Evolutionary conservation across 768 basidiomycete species (phyloP).

Genomic region (Leccinum disarticulatum): DNA sequence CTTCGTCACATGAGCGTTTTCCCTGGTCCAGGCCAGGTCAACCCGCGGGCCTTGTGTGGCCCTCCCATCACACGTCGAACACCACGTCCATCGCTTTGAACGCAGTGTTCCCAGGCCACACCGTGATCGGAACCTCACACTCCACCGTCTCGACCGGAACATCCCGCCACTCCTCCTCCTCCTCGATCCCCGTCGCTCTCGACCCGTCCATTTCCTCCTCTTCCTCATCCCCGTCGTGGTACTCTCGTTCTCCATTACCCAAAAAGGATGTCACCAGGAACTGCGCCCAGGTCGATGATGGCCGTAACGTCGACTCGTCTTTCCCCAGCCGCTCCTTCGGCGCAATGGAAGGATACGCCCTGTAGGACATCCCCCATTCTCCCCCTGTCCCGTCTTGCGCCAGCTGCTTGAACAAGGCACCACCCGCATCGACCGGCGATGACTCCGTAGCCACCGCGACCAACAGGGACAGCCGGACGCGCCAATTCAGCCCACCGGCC

Average conservation of each 20-base stretch:
- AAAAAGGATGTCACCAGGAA: slow-evolving; percentile 42
- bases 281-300: slow-evolving; percentile 36
- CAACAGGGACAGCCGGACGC: slow-evolving; percentile 80
- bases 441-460: slow-evolving; percentile 64
- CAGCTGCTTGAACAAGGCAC: slow-evolving; percentile 53
- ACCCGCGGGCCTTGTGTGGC: slow-evolving; percentile 13
- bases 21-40: slow-evolving; percentile 1
- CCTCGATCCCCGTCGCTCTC: slow-evolving; percentile 45
- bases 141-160: slow-evolving; percentile 85
- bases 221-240: slow-evolving; percentile 54
- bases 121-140: slow-evolving; percentile 86
- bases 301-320: neutral
- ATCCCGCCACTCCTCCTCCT: slow-evolving; percentile 62
- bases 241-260: slow-evolving; percentile 44
- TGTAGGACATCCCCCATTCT: slow-evolving; percentile 73
- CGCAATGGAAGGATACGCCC: slow-evolving; percentile 53
- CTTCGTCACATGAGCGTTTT: slow-evolving; percentile 7
- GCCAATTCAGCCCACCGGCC: slow-evolving; percentile 87
- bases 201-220: slow-evolving; percentile 33
- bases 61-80: slow-evolving; percentile 57
- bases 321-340: slow-evolving; percentile 50
- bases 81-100: slow-evolving; percentile 78
- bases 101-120: slow-evolving; percentile 88
- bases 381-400: slow-evolving; percentile 58
- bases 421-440: slow-evolving; percentile 47